A percentile compares a stretch with the other conserved stretches of the same genome.
Conservation (phyloP, 306 rosid genomes). For the Corylus avellana region DNA sequence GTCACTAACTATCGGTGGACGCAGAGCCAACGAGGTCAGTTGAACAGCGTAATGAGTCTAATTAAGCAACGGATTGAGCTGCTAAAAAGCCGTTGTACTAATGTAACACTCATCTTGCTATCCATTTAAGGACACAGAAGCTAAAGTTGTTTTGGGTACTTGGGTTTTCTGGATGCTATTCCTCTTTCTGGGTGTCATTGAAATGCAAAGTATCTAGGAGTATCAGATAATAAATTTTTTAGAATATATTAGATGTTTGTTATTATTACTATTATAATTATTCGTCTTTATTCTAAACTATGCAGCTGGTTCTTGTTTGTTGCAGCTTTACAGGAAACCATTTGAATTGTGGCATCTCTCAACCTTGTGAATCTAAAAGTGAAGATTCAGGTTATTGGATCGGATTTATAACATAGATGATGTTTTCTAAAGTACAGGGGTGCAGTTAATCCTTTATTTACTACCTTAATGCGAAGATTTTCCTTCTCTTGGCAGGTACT, state of each 20-base stretch:
- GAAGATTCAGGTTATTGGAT: slow-evolving; percentile 60
- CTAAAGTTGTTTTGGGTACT: not conserved
- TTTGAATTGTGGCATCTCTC: slow-evolving; percentile 63
- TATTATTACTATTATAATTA: not conserved
- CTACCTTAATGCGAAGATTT: slow-evolving; percentile 32
- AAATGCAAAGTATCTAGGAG: not conserved
- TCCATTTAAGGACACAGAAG: not conserved
- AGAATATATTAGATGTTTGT: not conserved
- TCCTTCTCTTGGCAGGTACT: slow-evolving; percentile 47
- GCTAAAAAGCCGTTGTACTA: no score
- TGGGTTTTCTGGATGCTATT: not conserved
- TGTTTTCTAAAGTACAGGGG: slow-evolving; percentile 2
- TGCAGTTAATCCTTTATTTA: slow-evolving; percentile 5
- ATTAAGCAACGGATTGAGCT: no score
- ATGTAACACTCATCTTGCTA: no score
- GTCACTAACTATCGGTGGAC: no score
- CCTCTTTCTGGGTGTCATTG: slow-evolving; percentile 1
- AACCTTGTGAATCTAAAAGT: slow-evolving; percentile 52
- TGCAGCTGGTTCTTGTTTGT: slow-evolving; percentile 23
- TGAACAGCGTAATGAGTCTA: no score
- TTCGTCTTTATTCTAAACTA: not conserved
- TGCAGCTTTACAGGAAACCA: slow-evolving; percentile 89
- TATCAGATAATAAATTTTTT: not conserved
- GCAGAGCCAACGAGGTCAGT: no score
- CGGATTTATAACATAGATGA: slow-evolving; percentile 11